Base-by-base conservation (phyloP, 768 basidiomycete species). In the Coprinellus micaceus region DNA sequence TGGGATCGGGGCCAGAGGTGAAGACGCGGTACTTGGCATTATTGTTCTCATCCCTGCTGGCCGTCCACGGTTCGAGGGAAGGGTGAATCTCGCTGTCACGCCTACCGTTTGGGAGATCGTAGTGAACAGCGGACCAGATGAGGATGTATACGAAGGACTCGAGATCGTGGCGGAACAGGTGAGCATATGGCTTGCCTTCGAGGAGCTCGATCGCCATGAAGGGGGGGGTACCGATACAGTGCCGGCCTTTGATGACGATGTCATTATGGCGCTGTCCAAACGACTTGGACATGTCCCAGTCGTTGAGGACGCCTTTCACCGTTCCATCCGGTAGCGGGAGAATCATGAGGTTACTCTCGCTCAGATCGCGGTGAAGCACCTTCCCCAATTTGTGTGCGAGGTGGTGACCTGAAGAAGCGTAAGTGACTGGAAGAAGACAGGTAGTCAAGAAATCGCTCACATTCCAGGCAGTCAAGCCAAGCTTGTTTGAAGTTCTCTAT, bases 361-460 rank as follows among this genome's bases (percentile, higher is more conserved):
- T 67, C 48, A 74, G 57, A 56, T 73, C 66, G 26, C 67, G 58
- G 59, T 74, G 69, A 28, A 74, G 59, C 30, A 73, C 58, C n/a
- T 58, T 46, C 0, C 61, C 66, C 21, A 12, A 15, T 3, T 39
- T 49, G 33, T 59, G 68, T 0, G 65, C 64, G 37, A 60, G 60
- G 49, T 65, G 58, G 47, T 71, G 69, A 41, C 66, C 70, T 69
- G n/a, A 22, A 24, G 21, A 19, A 15, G 19, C 13, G 3, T 24
- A 26, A 26, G 3, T 3, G 21, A 47, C 13, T 13, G n/a, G 1
- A 57, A 13, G 43, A 22, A 3, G 53, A 22, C n/a, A 29, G 24
- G 37, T 2, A 5, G 61, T 13, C 33, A 33, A 6, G 7, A 33
- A 33, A 33, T 6, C 33, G 33, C 69, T 52, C 40, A 73, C 71